Evolutionary conservation across 2,329 filamentous ascomycete genomes (phyloP), one percentile per base, ranked within the genome.

Genomic region (Exophiala lecanii-corni): DNA sequence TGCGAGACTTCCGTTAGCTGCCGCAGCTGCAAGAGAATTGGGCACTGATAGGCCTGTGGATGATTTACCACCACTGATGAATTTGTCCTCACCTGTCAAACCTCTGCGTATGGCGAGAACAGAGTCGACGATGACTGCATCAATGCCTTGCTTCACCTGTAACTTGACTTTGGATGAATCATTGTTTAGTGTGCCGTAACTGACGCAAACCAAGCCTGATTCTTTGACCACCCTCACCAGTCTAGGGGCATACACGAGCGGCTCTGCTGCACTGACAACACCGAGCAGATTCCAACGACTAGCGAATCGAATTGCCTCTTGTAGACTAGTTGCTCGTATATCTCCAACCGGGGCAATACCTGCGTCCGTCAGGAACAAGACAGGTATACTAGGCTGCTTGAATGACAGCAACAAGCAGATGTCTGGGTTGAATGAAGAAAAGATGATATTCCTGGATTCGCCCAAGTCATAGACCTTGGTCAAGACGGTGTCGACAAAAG

Each of bases 361-460:
- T 0, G 89, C 87, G 57, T 98, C 92, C 0, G 85, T 94, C 30
- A 98, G 74, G 69, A 98, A 98, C 50, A 98, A 72, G 47, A 98
- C 89, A 0, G 92, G 94, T 43, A 96, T 96, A 33, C 86, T 94
- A 2, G 91, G 91, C 69, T 98, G 92, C 70, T 98, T 98, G 75
- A 95, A 95, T 42, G 85, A 92, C 30, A 97, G 72, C 53, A 95
- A 80, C 10, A 98, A 76, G 62, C 92, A 98, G 34, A 98, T 89
- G 58, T 98, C 92, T 0, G 92, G 92, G 66, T 97, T 95, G 71
- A 98, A 98, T 37, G 86, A 92, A 52, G 87, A 94, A 68, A 98
- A 97, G 54, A 98, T 88, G 63, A 98, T 84, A 68, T 95, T 89
- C n/a, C 92, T 78, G 45, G 82, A 78, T 46, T 80, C 78, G 18